Base-by-base conservation (phyloP, 1,284 basidiomycete genomes). In the Naganishia cerealis region DNA sequence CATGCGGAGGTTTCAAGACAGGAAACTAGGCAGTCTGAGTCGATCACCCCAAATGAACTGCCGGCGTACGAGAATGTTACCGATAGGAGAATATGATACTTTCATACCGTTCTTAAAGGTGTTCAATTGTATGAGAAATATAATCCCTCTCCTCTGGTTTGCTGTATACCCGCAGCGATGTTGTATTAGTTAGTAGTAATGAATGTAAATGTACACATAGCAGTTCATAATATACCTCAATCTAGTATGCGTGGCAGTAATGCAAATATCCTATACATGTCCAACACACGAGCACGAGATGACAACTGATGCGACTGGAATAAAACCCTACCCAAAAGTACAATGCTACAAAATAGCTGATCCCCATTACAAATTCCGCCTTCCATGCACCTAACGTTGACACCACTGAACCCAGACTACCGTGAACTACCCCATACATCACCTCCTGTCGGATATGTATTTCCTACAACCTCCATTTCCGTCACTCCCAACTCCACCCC, bases 401-500 rank as follows among this genome's bases (percentile, higher is more conserved):
- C 29, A 33, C 16, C 43, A 46, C 15, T 46, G 21, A 15, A 4
- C 42, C 46, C 26, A 7, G 24, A 8, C 36, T 52, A 54, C 5
- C 18, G n/a, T 18, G 50, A 39, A 40, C 38, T 40, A 29, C 61
- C 36, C 61, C 50, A 54, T 3, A 63, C 38, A 53, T 42, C 50
- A 54, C 53, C 26, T 26, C 8, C 42, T 7, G 40, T 33, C 21
- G 15, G 18, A 50, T 24, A 24, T 26, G 21, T 21, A 9, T 54
- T 50, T 16, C 50, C 61, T 5, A 63, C 48, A 5, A 63, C 50
- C 38, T 63, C 61, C 50, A 63, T 26, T 26, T 54, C 61, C 24
- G 61, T 63, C 8, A 63, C 40, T 24, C 61, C 61, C 50, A 63
- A 63, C 36, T 54, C 61, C 38, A 63, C 50, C 18, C 61, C 61